Conservation (phyloP, 1,139 yeast genomes). For the Kurtzmaniella quercitrusa region DNA sequence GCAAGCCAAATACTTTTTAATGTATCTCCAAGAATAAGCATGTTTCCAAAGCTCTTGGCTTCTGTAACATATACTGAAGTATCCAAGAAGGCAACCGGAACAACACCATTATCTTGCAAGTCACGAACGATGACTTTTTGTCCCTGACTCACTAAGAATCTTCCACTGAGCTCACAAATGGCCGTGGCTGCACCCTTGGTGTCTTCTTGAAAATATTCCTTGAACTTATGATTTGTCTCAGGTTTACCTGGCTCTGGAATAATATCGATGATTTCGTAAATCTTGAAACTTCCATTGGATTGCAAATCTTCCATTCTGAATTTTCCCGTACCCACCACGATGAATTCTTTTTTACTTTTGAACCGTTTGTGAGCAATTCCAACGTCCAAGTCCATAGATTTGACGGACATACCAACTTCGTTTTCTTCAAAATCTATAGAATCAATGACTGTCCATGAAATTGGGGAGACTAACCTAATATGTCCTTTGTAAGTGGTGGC, state of each 20-base stretch:
- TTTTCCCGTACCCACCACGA: slow-evolving; percentile 76
- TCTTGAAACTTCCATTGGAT: slow-evolving; percentile 73
- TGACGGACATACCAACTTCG: slow-evolving; percentile 60
- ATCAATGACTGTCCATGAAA: slow-evolving; percentile 76
- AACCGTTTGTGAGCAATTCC: slow-evolving; percentile 46
- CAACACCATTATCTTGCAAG: slow-evolving; percentile 77
- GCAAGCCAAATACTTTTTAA: slow-evolving; percentile 76
- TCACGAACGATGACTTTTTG: slow-evolving; percentile 81
- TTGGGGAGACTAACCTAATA: slow-evolving; percentile 66
- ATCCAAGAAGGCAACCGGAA: slow-evolving; percentile 92
- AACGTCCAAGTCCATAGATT: slow-evolving; percentile 55
- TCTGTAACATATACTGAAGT: slow-evolving; percentile 77
- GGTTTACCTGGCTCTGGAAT: slow-evolving; percentile 91
- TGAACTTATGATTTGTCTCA: slow-evolving; percentile 75
- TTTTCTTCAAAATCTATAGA: slow-evolving; percentile 60
- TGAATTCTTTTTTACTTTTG: slow-evolving; percentile 59
- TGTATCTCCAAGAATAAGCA: slow-evolving; percentile 76
- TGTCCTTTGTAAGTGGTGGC: slow-evolving; percentile 58
- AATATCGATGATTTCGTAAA: slow-evolving; percentile 75
- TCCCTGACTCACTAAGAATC: slow-evolving; percentile 83
- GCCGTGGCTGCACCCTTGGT: slow-evolving; percentile 84
- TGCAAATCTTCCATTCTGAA: slow-evolving; percentile 81
- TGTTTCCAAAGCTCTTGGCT: slow-evolving; percentile 77
- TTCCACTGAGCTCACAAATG: slow-evolving; percentile 77
- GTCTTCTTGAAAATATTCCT: slow-evolving; percentile 70